Percentiles rank a stretch among this genome's conserved stretches.
phyloP scores from a whole-genome alignment of 2,329 filamentous ascomycete species.

The Capronia americana region DNA sequence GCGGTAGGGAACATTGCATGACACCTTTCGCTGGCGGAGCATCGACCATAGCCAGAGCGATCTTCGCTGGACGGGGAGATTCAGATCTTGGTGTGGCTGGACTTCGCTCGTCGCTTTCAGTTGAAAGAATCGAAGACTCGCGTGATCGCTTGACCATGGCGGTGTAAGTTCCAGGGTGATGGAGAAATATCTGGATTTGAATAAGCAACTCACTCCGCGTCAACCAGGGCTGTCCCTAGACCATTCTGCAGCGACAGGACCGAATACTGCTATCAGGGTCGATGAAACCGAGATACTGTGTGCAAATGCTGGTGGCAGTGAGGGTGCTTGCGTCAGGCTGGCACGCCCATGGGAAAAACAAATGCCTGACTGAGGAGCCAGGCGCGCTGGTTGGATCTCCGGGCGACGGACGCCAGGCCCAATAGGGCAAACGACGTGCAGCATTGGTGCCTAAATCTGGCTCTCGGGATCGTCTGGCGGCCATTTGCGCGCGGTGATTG shows the following conservation, averaged over 20 bases:
- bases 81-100: slow-evolving; percentile 30
- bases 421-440: slow-evolving; percentile 15
- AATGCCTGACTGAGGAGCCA: neutral
- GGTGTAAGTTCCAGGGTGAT: slow-evolving; percentile 20
- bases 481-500: slow-evolving; percentile 8
- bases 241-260: neutral
- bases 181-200: slow-evolving; percentile 9
- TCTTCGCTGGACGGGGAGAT: slow-evolving; percentile 41
- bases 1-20: slow-evolving; percentile 83
- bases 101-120: slow-evolving; percentile 41
- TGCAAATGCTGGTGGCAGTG: neutral
- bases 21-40: slow-evolving; percentile 46
- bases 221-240: neutral
- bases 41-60: slow-evolving; percentile 55
- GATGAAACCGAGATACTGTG: neutral
- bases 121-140: slow-evolving; percentile 55
- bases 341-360: slow-evolving; percentile 5
- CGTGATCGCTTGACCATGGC: slow-evolving; percentile 68
- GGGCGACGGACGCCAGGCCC: slow-evolving; percentile 12
- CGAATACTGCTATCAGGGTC: neutral
- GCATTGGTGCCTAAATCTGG: slow-evolving; percentile 13
- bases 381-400: slow-evolving; percentile 14
- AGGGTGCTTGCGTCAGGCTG: slow-evolving; percentile 24
- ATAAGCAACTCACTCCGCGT: slow-evolving; percentile 12
- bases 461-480: neutral